Conservation (phyloP, 192 early-diverging fungal species). For the Entophlyctis helioformis region DNA sequence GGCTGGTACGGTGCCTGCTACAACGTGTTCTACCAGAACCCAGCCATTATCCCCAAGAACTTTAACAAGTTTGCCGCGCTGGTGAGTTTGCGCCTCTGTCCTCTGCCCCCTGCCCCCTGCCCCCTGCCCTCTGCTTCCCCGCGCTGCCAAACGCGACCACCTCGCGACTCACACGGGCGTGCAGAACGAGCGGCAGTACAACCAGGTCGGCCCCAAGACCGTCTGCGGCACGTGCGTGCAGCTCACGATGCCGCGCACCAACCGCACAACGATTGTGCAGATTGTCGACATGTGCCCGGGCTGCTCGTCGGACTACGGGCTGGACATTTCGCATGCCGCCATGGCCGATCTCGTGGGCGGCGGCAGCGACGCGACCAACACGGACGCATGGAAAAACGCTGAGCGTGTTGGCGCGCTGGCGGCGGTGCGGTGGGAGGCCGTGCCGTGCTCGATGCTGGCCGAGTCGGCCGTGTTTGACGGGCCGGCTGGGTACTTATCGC, state of each 20-base stretch:
- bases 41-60: conserved; percentile 8
- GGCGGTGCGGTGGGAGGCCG: too few species aligned
- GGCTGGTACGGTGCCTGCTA: conserved; percentile 20
- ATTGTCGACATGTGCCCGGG: conserved; percentile 15
- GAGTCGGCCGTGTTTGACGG: too few species aligned
- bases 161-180: too few species aligned
- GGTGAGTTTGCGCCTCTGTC: too few species aligned
- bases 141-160: too few species aligned
- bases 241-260: neutral
- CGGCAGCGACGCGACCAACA: too few species aligned
- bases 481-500: too few species aligned
- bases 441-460: too few species aligned
- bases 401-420: too few species aligned
- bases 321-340: conserved; percentile 11
- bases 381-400: too few species aligned
- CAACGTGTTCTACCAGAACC: conserved; percentile 1
- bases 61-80: conserved; percentile 15
- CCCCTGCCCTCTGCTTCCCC: too few species aligned
- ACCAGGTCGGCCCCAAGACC: neutral
- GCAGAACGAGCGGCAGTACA: conserved; percentile 10
- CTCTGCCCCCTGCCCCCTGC: too few species aligned
- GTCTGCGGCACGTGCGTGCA: conserved; percentile 8
- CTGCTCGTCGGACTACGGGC: conserved; percentile 4
- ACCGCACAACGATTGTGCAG: neutral
- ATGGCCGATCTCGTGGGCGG: conserved; percentile 6